Evolutionary conservation across 495 filamentous ascomycete genomes (phyloP).

Genomic region (Podospora comata): DNA sequence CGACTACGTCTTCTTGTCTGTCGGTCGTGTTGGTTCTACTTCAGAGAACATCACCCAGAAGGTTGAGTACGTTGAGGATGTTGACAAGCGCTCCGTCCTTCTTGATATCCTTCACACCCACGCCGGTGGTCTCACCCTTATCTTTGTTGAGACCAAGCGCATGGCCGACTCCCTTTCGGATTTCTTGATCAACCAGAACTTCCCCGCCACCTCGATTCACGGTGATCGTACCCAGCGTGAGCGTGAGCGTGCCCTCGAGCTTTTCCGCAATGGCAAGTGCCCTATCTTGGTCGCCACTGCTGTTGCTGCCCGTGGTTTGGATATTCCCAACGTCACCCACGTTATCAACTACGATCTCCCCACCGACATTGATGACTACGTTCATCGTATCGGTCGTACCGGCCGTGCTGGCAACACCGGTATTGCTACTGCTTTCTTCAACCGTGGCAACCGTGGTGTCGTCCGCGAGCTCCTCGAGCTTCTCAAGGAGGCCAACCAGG

Average conservation of each 20-base stretch:
- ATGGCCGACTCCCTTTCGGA: constrained; percentile 98
- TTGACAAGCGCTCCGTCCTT: constrained; percentile 95
- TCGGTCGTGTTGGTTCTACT: constrained; percentile 98
- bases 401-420: constrained; percentile 99
- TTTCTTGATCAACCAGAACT: constrained; percentile 95
- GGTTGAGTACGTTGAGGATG: constrained; percentile 95
- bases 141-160: constrained; percentile 99
- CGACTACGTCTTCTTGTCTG: constrained; percentile 97
- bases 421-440: constrained; percentile 98
- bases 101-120: constrained; percentile 97
- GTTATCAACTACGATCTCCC: constrained; percentile 99
- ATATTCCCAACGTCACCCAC: constrained; percentile 98
- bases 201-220: constrained; percentile 98
- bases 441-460: constrained; percentile 96
- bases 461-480: constrained; percentile 93
- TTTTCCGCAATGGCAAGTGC: constrained; percentile 93
- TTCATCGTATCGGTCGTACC: constrained; percentile 99
- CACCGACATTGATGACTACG: constrained; percentile 98
- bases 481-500: constrained; percentile 96
- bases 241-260: constrained; percentile 94
- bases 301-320: constrained; percentile 89
- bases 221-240: constrained; percentile 97
- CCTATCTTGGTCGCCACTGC: constrained; percentile 96
- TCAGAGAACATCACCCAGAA: constrained; percentile 99
- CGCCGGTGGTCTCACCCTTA: constrained; percentile 84